A percentile compares a stretch with the other conserved stretches of the same genome.
These are phyloP conservation scores for Saitoella complicata DNA, from an alignment of 805 yeast species.

Conservation along the genomic window DNA sequence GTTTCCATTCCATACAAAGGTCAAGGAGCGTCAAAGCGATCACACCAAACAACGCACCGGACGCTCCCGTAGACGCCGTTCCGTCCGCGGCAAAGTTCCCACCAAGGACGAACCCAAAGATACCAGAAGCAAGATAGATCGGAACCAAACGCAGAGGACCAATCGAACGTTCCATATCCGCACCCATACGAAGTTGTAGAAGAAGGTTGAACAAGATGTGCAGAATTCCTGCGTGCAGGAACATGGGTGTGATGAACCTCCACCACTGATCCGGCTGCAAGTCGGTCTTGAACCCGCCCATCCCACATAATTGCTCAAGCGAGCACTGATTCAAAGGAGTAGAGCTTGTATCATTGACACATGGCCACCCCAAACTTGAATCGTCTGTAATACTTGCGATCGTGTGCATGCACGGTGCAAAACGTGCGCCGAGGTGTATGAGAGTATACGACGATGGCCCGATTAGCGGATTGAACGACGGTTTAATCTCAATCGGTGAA, in stretches of 20 bases:
- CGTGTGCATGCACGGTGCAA: slow-evolving; percentile 51
- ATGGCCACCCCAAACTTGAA: slow-evolving; percentile 36
- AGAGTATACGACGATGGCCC: slow-evolving; percentile 52
- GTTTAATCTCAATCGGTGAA: slow-evolving; percentile 47
- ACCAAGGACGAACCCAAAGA: slow-evolving; percentile 51
- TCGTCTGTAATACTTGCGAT: slow-evolving; percentile 35
- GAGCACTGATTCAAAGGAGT: slow-evolving; percentile 39
- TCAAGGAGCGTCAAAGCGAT: slow-evolving; percentile 43
- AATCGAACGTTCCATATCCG: slow-evolving; percentile 38
- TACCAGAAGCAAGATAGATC: slow-evolving; percentile 45
- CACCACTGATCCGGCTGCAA: slow-evolving; percentile 47
- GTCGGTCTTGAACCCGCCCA: slow-evolving; percentile 29
- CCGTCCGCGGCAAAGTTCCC: slow-evolving; percentile 56
- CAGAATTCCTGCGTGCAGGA: slow-evolving; percentile 56
- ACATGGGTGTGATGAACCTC: slow-evolving; percentile 51
- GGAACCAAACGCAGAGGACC: slow-evolving; percentile 39
- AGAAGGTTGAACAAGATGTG: slow-evolving; percentile 50
- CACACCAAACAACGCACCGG: slow-evolving; percentile 56
- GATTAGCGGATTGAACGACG: slow-evolving; percentile 62
- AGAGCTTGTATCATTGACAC: slow-evolving; percentile 45
- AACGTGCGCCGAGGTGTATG: slow-evolving; percentile 56
- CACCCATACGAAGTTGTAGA: slow-evolving; percentile 45
- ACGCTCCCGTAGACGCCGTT: slow-evolving; percentile 50
- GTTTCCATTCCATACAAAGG: slow-evolving; percentile 36
- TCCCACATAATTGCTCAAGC: slow-evolving; percentile 43